Conservation (phyloP, 2,329 filamentous ascomycete species). For the Penicillium sp. region DNA sequence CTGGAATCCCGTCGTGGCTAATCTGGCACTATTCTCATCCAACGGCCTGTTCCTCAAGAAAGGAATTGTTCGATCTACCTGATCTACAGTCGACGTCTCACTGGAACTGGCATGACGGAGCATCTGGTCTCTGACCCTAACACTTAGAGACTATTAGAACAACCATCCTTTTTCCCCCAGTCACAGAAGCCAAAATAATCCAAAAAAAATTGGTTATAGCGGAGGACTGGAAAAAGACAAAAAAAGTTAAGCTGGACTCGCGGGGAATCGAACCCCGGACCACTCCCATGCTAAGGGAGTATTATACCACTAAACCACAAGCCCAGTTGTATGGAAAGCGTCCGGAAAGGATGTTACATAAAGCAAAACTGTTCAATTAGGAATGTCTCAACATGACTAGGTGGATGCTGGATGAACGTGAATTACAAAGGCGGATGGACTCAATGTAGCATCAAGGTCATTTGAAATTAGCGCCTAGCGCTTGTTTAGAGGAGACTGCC, state of each 20-base stretch:
- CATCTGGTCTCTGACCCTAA: no score
- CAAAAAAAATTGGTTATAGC: neutral
- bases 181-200: neutral
- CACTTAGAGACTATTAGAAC: no score
- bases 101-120: no score
- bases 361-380: neutral
- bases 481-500: no score
- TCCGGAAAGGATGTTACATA: neutral
- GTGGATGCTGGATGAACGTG: neutral
- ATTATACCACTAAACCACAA: conserved; percentile 54
- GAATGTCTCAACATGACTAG: neutral
- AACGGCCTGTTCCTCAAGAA: no score
- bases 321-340: conserved; percentile 19
- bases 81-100: no score
- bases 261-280: conserved; percentile 54
- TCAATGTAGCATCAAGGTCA: neutral
- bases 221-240: neutral
- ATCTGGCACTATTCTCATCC: no score
- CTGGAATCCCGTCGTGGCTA: no score
- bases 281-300: conserved; percentile 52
- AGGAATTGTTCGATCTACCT: no score
- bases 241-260: conserved; percentile 43
- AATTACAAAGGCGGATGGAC: neutral
- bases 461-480: no score
- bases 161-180: no score